Evolutionary conservation across 352 stramenopile genomes (phyloP).

Genomic region (Phytophthora pini): DNA sequence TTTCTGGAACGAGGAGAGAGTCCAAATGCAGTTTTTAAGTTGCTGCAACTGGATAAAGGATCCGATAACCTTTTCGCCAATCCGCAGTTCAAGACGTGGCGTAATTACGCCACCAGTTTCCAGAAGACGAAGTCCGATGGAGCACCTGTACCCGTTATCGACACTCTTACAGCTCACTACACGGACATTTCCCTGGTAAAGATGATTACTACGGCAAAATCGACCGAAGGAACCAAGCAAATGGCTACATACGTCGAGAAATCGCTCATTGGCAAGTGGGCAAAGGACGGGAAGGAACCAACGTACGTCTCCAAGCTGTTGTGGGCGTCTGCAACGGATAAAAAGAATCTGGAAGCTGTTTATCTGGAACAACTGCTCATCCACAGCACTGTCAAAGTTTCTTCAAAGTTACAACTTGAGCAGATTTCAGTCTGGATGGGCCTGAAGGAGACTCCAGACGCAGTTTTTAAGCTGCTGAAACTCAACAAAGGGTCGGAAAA

Average conservation of each 20-base stretch:
- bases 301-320: neutral
- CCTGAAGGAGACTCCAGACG: neutral
- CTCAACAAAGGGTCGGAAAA: conserved; percentile 11
- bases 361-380: neutral
- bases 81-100: conserved; percentile 6
- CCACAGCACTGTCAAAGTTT: neutral
- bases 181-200: neutral
- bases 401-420: neutral
- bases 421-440: neutral
- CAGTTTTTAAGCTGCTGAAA: conserved; percentile 6
- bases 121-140: neutral
- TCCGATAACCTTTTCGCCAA: conserved; percentile 7
- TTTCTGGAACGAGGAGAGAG: neutral
- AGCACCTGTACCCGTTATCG: neutral
- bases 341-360: neutral
- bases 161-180: conserved; percentile 6
- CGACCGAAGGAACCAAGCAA: neutral
- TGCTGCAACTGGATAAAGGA: conserved; percentile 7
- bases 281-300: neutral
- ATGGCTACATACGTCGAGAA: conserved; percentile 2
- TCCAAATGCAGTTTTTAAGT: conserved; percentile 11
- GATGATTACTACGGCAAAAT: conserved; percentile 8
- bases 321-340: neutral
- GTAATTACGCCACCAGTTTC: neutral
- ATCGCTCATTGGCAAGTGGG: neutral